phyloP scores from a whole-genome alignment of 345 rosid species.

The Durio zibethinus region DNA sequence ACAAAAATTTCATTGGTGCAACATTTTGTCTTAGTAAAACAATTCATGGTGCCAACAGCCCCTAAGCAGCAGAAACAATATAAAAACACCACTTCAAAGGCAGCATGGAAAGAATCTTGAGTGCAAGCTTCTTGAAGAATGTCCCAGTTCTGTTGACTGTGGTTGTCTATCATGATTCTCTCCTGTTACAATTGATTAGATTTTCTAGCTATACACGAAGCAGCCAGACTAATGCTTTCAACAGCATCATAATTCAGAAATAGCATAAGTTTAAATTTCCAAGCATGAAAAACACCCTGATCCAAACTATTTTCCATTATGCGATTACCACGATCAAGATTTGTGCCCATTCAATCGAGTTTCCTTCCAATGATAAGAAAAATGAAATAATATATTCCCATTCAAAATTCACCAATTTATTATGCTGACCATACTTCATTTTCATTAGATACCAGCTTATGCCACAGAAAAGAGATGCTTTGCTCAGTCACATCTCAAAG shows the following conservation, averaged over 20 bases:
- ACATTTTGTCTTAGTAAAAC: too few species aligned
- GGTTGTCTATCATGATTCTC: too few species aligned
- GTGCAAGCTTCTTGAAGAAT: neutral
- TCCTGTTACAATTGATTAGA: too few species aligned
- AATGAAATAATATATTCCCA: neutral
- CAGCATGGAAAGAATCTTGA: neutral
- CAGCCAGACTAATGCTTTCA: neutral
- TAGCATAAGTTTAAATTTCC: neutral
- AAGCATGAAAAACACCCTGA: neutral
- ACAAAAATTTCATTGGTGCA: too few species aligned
- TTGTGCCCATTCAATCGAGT: neutral
- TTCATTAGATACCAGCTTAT: neutral
- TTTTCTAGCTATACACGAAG: neutral
- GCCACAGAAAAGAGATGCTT: neutral
- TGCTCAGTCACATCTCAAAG: constrained; percentile 25
- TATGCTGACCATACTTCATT: neutral
- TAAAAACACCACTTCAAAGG: too few species aligned
- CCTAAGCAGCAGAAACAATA: too few species aligned
- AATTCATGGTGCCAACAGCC: too few species aligned
- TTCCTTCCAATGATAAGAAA: neutral
- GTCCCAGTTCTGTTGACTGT: neutral
- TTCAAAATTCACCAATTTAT: neutral
- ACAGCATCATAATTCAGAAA: neutral
- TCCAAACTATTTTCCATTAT: neutral
- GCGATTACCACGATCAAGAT: neutral